Conservation (phyloP, 2,329 filamentous ascomycete genomes). For the Nannizziopsis barbatae region DNA sequence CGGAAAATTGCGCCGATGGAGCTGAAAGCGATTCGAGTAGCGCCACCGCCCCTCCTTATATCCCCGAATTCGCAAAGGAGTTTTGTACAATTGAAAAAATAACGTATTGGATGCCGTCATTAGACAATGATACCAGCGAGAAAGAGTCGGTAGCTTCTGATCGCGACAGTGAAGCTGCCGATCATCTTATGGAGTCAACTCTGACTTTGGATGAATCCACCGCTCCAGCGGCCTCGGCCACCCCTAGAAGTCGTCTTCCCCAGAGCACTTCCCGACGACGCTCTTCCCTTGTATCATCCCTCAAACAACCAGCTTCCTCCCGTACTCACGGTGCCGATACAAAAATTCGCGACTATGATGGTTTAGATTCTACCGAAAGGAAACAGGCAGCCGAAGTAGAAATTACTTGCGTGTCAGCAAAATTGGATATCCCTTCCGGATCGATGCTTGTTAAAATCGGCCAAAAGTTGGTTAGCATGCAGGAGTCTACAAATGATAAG, state of each 20-base stretch:
- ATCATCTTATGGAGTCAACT: constrained; percentile 9
- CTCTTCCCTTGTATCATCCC: not conserved
- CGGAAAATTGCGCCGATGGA: not conserved
- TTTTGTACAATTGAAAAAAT: constrained; percentile 28
- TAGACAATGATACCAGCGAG: constrained; percentile 6
- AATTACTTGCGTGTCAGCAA: constrained; percentile 23
- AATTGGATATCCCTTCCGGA: constrained; percentile 33
- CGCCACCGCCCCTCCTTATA: constrained; percentile 16
- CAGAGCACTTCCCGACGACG: constrained; percentile 3
- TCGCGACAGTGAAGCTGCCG: not conserved
- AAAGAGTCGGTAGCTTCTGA: not conserved
- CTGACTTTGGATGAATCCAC: constrained; percentile 14
- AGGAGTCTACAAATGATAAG: constrained; percentile 11
- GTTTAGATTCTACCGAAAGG: constrained; percentile 3
- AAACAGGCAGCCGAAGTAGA: constrained; percentile 23
- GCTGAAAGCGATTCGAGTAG: not conserved
- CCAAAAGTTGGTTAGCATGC: constrained; percentile 23
- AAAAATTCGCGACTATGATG: constrained; percentile 1
- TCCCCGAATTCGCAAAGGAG: constrained; percentile 25
- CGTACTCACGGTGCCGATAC: not conserved
- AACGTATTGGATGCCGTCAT: constrained; percentile 29
- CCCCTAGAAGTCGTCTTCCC: constrained; percentile 10
- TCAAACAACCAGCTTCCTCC: not conserved
- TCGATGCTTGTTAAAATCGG: constrained; percentile 32
- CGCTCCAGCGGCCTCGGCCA: constrained; percentile 12